Evolutionary conservation across 2,329 filamentous ascomycete species (phyloP).

Genomic region (Nigrograna mackinnonii): DNA sequence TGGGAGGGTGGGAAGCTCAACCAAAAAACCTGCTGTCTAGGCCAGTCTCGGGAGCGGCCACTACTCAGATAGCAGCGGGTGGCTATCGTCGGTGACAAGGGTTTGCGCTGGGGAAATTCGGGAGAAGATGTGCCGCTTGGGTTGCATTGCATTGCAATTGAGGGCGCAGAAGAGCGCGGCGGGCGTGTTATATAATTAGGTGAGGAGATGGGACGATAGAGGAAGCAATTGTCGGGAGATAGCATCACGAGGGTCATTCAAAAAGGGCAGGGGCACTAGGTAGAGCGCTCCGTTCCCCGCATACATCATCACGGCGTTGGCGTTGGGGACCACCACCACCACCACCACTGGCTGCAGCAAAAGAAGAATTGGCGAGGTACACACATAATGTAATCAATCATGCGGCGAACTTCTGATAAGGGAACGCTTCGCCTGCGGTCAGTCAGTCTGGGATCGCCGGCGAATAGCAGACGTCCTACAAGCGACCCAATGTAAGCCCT

Average conservation of each 20-base stretch:
- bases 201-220: slow-evolving; percentile 8
- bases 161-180: too few relatives aligned
- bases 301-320: slow-evolving; percentile 10
- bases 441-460: too few relatives aligned
- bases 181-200: background rate
- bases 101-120: slow-evolving; percentile 12
- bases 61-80: slow-evolving; percentile 28
- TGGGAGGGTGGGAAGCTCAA: slow-evolving; percentile 14
- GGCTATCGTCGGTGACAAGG: slow-evolving; percentile 30
- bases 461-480: too few relatives aligned
- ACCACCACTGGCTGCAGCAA: too few relatives aligned
- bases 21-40: slow-evolving; percentile 23
- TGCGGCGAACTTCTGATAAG: too few relatives aligned
- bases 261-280: too few relatives aligned
- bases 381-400: too few relatives aligned
- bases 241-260: slow-evolving; percentile 19
- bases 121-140: background rate
- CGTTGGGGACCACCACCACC: slow-evolving; percentile 3
- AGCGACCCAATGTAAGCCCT: too few relatives aligned
- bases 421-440: too few relatives aligned
- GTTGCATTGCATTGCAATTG: slow-evolving; percentile 5
- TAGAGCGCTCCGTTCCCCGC: slow-evolving; percentile 5
- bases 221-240: slow-evolving; percentile 1
- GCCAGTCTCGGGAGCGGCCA: slow-evolving; percentile 32
- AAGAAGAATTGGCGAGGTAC: too few relatives aligned